Evolutionary conservation across 768 basidiomycete species (phyloP).

Genomic region (Amyloporia xantha): DNA sequence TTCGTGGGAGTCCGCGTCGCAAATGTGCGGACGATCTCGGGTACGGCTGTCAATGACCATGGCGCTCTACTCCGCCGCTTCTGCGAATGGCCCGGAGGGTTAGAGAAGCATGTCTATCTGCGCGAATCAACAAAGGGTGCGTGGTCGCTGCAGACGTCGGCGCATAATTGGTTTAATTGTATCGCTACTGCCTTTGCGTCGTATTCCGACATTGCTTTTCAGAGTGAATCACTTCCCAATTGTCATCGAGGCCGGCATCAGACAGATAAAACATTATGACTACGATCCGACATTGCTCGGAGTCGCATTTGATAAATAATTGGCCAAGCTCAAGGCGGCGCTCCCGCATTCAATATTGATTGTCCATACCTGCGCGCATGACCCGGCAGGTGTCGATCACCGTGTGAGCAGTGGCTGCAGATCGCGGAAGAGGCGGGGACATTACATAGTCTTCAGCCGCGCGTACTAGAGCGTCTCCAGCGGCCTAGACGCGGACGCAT

Average conservation of each 20-base stretch:
- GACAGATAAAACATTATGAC: conserved; percentile 84
- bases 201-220: neutral
- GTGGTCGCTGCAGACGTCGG: conserved; percentile 20
- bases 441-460: conserved; percentile 91
- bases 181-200: neutral
- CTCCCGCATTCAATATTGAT: conserved; percentile 79
- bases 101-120: conserved; percentile 67
- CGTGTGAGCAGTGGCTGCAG: conserved; percentile 74
- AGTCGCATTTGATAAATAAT: conserved; percentile 70
- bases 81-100: conserved; percentile 54
- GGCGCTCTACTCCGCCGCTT: conserved; percentile 80
- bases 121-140: conserved; percentile 95
- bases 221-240: conserved; percentile 86
- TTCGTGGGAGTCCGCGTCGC: conserved; percentile 65
- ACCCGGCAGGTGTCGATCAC: conserved; percentile 95
- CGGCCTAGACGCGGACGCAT: conserved; percentile 86
- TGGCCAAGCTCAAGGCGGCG: conserved; percentile 52
- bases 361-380: conserved; percentile 92
- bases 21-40: conserved; percentile 90
- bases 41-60: conserved; percentile 93
- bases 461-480: conserved; percentile 98
- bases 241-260: conserved; percentile 84
- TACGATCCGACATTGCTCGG: conserved; percentile 88
- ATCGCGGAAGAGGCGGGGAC: conserved; percentile 70
- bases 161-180: no score